A percentile compares a stretch with the other conserved stretches of the same genome.
These are phyloP conservation scores for Ichthyophthirius multifiliis DNA, from an alignment of 169 alveolate species.

Conservation along the genomic window DNA sequence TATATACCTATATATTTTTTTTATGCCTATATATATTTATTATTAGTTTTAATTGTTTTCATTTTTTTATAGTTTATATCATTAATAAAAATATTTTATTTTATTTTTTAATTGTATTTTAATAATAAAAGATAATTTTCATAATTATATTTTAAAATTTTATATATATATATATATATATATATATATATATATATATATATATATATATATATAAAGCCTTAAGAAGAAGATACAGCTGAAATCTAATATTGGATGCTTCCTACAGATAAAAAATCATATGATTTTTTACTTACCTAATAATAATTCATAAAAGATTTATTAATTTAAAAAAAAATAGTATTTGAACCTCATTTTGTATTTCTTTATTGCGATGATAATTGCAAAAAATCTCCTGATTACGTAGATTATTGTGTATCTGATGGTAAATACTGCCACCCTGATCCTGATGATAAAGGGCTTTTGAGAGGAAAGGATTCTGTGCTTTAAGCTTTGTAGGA, in stretches of 20 bases:
- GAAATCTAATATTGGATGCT: conserved; percentile 7
- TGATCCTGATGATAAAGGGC: not conserved
- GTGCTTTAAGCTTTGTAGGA: not conserved
- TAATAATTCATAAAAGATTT: not conserved
- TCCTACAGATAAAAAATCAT: not conserved
- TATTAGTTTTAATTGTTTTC: too few relatives aligned
- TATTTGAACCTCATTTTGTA: not conserved
- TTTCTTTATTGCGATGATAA: not conserved
- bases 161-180: not conserved
- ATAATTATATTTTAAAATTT: too few relatives aligned
- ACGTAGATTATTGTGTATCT: not conserved
- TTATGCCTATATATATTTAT: too few relatives aligned
- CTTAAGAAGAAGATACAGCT: not conserved
- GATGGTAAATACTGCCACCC: not conserved
- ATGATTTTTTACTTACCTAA: not conserved
- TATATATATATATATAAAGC: not conserved
- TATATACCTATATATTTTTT: too few relatives aligned
- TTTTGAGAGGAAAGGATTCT: not conserved
- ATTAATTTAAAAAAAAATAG: not conserved
- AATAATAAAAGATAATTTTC: too few relatives aligned
- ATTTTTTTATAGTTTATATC: too few relatives aligned
- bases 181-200: not conserved
- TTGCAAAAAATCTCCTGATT: not conserved
- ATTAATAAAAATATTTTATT: too few relatives aligned
- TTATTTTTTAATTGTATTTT: too few relatives aligned